Conservation (phyloP, 2,329 filamentous ascomycete species). For the Arthroderma sp. region DNA sequence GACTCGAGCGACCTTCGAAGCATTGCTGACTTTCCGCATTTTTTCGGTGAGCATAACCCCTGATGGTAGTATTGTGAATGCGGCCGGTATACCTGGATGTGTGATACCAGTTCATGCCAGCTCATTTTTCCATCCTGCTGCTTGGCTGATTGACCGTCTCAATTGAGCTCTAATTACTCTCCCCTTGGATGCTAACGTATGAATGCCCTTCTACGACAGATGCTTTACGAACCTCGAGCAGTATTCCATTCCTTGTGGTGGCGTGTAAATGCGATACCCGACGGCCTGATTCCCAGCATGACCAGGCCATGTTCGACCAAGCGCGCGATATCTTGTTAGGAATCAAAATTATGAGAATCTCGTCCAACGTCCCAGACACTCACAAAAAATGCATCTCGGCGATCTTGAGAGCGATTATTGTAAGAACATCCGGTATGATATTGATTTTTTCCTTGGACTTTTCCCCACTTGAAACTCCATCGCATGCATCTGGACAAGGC, state of each 20-base stretch:
- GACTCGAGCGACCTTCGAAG: conserved; percentile 70
- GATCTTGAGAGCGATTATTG: conserved; percentile 59
- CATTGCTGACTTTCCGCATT: conserved; percentile 58
- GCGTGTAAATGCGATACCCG: conserved; percentile 82
- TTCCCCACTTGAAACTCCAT: conserved; percentile 1
- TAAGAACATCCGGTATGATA: conserved; percentile 53
- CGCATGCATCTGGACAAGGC: conserved; percentile 7
- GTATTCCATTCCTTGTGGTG: conserved; percentile 65
- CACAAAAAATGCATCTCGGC: conserved; percentile 63
- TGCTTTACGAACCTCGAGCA: conserved; percentile 53
- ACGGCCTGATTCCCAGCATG: conserved; percentile 55
- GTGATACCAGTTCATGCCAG: no score
- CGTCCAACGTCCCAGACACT: conserved; percentile 54
- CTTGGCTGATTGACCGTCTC: no score
- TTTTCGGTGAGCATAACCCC: conserved; percentile 54
- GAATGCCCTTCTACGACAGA: conserved; percentile 36
- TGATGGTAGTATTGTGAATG: no score
- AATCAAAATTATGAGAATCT: conserved; percentile 61
- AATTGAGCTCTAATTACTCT: no score
- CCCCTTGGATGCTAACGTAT: conserved; percentile 10
- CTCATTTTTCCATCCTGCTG: no score
- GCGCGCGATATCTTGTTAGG: conserved; percentile 50
- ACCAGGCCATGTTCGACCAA: conserved; percentile 53
- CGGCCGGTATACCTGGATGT: no score
- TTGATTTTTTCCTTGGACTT: not conserved